Conservation (phyloP, 1,284 basidiomycete species). For the Abortiporus biennis region DNA sequence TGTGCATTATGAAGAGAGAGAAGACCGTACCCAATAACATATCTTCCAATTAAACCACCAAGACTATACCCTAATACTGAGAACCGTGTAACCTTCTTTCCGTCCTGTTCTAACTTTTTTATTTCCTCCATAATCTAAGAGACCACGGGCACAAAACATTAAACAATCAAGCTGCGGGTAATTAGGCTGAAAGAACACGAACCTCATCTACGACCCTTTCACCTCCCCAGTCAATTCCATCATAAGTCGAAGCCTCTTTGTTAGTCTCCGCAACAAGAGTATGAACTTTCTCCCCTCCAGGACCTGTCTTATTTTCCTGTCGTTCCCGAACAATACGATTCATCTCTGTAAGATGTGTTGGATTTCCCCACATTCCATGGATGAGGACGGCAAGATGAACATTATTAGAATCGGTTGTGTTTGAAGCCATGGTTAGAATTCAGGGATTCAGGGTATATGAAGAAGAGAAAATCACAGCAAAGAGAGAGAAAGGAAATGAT, state of each 20-base stretch:
- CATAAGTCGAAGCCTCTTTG: constrained; percentile 48
- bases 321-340: constrained; percentile 37
- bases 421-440: background rate
- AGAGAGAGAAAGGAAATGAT: constrained; percentile 1
- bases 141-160: background rate
- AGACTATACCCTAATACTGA: constrained; percentile 78
- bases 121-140: constrained; percentile 49
- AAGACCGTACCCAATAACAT: constrained; percentile 58
- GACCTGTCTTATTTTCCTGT: constrained; percentile 18
- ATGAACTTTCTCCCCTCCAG: constrained; percentile 29
- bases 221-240: constrained; percentile 60
- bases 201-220: constrained; percentile 66
- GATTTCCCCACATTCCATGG: constrained; percentile 85
- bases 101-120: constrained; percentile 42
- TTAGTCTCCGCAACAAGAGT: constrained; percentile 44
- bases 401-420: constrained; percentile 7
- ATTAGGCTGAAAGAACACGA: constrained; percentile 10
- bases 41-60: constrained; percentile 77
- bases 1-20: background rate
- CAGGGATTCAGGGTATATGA: background rate
- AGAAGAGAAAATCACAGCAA: background rate
- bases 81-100: constrained; percentile 54
- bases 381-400: constrained; percentile 47
- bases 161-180: constrained; percentile 1
- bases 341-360: constrained; percentile 43